Percentiles rank a stretch among this genome's conserved stretches.
phyloP scores from a whole-genome alignment of 768 basidiomycete species.

The Boletus vinaceobasis region DNA sequence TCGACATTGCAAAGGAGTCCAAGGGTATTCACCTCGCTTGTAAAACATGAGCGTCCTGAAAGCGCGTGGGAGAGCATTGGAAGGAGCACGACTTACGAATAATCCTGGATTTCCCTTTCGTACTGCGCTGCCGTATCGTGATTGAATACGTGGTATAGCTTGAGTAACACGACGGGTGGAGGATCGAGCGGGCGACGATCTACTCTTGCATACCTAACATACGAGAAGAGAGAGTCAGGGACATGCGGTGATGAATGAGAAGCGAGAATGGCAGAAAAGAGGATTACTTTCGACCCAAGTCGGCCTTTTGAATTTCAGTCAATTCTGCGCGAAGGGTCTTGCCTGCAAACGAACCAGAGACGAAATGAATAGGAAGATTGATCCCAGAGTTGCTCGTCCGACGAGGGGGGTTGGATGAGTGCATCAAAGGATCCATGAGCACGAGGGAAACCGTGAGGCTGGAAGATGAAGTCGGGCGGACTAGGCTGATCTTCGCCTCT shows the following conservation, averaged over 20 bases:
- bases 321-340: slow-evolving; percentile 51
- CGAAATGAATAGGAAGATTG: slow-evolving; percentile 49
- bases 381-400: slow-evolving; percentile 29
- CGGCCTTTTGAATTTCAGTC: slow-evolving; percentile 62
- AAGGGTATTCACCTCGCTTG: slow-evolving; percentile 58
- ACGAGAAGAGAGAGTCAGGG: background rate
- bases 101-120: slow-evolving; percentile 48
- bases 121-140: slow-evolving; percentile 36
- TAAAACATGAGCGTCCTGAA: slow-evolving; percentile 6
- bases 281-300: slow-evolving; percentile 62
- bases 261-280: background rate
- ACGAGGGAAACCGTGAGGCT: background rate
- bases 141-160: slow-evolving; percentile 46
- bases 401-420: slow-evolving; percentile 17
- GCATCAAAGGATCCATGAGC: slow-evolving; percentile 20
- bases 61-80: background rate
- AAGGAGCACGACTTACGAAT: slow-evolving; percentile 38
- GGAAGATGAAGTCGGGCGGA: background rate
- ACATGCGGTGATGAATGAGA: background rate
- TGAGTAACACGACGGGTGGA: slow-evolving; percentile 55
- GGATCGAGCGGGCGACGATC: slow-evolving; percentile 70
- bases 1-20: slow-evolving; percentile 78
- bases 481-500: slow-evolving; percentile 5
- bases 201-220: slow-evolving; percentile 51
- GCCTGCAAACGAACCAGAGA: slow-evolving; percentile 59